phyloP scores from a whole-genome alignment of 352 stramenopile species.

The Phytophthora tentaculata region DNA sequence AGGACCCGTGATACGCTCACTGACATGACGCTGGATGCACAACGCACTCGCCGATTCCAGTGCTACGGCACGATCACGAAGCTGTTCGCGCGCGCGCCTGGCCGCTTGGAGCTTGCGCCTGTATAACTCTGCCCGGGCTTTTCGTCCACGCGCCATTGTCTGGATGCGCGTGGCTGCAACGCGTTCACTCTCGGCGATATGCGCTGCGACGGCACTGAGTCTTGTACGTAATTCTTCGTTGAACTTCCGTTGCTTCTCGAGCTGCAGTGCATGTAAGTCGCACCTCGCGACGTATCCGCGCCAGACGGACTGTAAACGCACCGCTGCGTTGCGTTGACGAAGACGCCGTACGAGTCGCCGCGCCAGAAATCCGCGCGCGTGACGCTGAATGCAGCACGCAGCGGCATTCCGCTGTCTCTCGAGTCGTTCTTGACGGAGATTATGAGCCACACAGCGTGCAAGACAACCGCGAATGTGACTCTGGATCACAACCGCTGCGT shows the following conservation, averaged over 20 bases:
- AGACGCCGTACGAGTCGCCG: conserved; percentile 20
- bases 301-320: conserved; percentile 44
- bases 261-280: conserved; percentile 12
- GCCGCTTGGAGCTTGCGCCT: conserved; percentile 25
- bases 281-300: conserved; percentile 33
- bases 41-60: conserved; percentile 36
- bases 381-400: conserved; percentile 48
- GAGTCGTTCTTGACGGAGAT: conserved; percentile 23
- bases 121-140: conserved; percentile 27
- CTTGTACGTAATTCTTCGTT: conserved; percentile 13
- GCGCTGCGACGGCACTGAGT: conserved; percentile 13
- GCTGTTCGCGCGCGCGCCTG: conserved; percentile 17
- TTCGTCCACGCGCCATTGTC: conserved; percentile 28
- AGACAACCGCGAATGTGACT: conserved; percentile 36
- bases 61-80: conserved; percentile 6
- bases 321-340: conserved; percentile 22
- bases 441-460: conserved; percentile 14
- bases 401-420: conserved; percentile 24
- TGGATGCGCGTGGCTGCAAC: conserved; percentile 43
- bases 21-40: conserved; percentile 50
- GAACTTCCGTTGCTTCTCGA: conserved; percentile 19
- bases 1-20: conserved; percentile 27
- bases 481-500: conserved; percentile 52
- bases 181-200: conserved; percentile 31
- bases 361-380: conserved; percentile 40